These are phyloP conservation scores for Colletotrichum sp. DNA, from an alignment of 2,329 filamentous ascomycete genomes.

Conservation along the genomic window DNA sequence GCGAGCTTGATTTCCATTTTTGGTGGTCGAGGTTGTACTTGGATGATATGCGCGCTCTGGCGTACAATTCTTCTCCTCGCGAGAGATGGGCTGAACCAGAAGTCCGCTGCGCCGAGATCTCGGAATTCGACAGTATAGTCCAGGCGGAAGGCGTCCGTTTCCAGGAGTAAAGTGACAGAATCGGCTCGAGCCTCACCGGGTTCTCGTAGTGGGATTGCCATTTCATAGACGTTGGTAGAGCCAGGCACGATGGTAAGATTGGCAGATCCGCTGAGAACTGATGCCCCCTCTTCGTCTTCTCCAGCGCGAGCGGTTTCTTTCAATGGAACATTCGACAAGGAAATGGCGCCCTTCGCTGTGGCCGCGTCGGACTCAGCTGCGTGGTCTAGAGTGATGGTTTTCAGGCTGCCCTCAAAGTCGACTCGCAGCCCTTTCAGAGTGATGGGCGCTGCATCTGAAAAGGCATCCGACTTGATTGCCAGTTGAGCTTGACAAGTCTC, in stretches of 20 bases:
- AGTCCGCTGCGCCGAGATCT: slow-evolving; percentile 42
- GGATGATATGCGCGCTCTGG: slow-evolving; percentile 60
- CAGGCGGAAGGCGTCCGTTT: slow-evolving; percentile 70
- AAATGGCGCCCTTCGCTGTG: slow-evolving; percentile 25
- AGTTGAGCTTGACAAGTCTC: slow-evolving; percentile 65
- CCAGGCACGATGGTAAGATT: slow-evolving; percentile 72
- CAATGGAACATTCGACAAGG: slow-evolving; percentile 31
- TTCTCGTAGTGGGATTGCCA: slow-evolving; percentile 78
- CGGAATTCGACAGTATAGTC: slow-evolving; percentile 65
- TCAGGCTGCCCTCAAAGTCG: slow-evolving; percentile 63
- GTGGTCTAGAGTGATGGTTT: slow-evolving; percentile 58
- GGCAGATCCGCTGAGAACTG: slow-evolving; percentile 27
- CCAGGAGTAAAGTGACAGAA: slow-evolving; percentile 67
- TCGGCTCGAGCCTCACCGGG: slow-evolving; percentile 76
- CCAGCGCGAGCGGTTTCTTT: not conserved
- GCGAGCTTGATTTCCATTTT: slow-evolving; percentile 81
- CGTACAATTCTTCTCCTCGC: slow-evolving; percentile 53
- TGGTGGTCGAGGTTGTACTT: slow-evolving; percentile 85
- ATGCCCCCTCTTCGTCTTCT: slow-evolving; percentile 31
- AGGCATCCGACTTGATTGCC: slow-evolving; percentile 60
- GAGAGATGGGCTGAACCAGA: slow-evolving; percentile 56
- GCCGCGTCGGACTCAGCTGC: slow-evolving; percentile 20
- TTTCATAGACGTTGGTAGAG: slow-evolving; percentile 72
- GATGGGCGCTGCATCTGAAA: slow-evolving; percentile 56
- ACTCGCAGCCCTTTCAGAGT: slow-evolving; percentile 57